Evolutionary conservation across 2,329 filamentous ascomycete genomes (phyloP).

Genomic region (Fusarium hainanense): DNA sequence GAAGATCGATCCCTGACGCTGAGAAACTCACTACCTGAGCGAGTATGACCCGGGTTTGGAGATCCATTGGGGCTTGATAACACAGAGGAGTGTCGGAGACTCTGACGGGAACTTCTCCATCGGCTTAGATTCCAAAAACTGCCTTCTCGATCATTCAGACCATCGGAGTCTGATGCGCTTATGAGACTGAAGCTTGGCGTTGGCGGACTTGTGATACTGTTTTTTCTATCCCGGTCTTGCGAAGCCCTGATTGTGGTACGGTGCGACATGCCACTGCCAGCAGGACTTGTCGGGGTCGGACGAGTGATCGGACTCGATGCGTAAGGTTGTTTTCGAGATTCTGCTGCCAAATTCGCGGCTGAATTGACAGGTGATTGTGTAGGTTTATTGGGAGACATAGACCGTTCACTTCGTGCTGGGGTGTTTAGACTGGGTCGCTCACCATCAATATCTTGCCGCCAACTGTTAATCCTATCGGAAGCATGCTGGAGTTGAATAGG

Average conservation of each 20-base stretch:
- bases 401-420: slow-evolving; percentile 63
- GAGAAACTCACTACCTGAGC: slow-evolving; percentile 35
- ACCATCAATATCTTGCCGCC: slow-evolving; percentile 76
- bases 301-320: slow-evolving; percentile 43
- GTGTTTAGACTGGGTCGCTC: slow-evolving; percentile 54
- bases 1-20: slow-evolving; percentile 51
- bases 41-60: slow-evolving; percentile 52
- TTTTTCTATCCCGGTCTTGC: slow-evolving; percentile 43
- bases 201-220: slow-evolving; percentile 55
- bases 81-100: slow-evolving; percentile 48
- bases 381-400: slow-evolving; percentile 64
- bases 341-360: slow-evolving; percentile 56
- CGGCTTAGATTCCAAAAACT: slow-evolving; percentile 68
- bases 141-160: slow-evolving; percentile 56
- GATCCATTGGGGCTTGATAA: slow-evolving; percentile 35
- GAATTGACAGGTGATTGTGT: slow-evolving; percentile 52
- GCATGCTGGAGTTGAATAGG: slow-evolving; percentile 48
- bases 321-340: slow-evolving; percentile 60
- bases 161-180: slow-evolving; percentile 49
- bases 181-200: slow-evolving; percentile 67
- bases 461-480: slow-evolving; percentile 85
- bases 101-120: slow-evolving; percentile 60
- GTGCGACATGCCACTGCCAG: slow-evolving; percentile 48
- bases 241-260: slow-evolving; percentile 42
- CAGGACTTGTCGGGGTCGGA: slow-evolving; percentile 53